Evolutionary conservation across 2,329 filamentous ascomycete genomes (phyloP).

Genomic region (Paecilomyces fulvus): DNA sequence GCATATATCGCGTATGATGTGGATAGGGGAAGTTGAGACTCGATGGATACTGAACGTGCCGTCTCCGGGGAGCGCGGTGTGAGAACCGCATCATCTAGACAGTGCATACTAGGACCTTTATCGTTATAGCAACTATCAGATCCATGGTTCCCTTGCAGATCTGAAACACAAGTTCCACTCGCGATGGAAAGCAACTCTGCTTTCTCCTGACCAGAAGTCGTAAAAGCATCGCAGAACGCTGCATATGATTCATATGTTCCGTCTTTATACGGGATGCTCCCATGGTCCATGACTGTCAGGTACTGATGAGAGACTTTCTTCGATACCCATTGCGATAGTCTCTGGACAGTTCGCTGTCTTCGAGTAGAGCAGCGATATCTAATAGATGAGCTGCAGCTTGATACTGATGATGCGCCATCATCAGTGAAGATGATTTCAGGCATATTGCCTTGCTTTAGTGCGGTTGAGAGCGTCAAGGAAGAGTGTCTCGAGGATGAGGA

Average conservation of each 20-base stretch:
- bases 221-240: neutral
- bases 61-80: too few relatives aligned
- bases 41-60: too few relatives aligned
- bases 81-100: too few relatives aligned
- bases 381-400: constrained; percentile 3
- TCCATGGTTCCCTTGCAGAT: too few relatives aligned
- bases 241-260: neutral
- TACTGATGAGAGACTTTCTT: constrained; percentile 7
- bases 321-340: constrained; percentile 9
- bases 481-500: too few relatives aligned
- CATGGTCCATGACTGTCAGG: neutral
- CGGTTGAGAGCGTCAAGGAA: too few relatives aligned
- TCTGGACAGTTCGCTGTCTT: constrained; percentile 6
- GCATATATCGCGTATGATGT: too few relatives aligned
- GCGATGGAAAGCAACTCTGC: too few relatives aligned
- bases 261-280: neutral
- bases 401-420: constrained; percentile 9
- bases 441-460: constrained; percentile 4
- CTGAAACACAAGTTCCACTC: too few relatives aligned
- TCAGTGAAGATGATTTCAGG: constrained; percentile 4
- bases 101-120: too few relatives aligned
- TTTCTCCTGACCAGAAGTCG: neutral
- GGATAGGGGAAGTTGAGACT: too few relatives aligned
- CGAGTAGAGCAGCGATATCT: neutral
- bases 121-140: too few relatives aligned